phyloP scores from a whole-genome alignment of 352 stramenopile species.

The Thalassiosira mediterranea region DNA sequence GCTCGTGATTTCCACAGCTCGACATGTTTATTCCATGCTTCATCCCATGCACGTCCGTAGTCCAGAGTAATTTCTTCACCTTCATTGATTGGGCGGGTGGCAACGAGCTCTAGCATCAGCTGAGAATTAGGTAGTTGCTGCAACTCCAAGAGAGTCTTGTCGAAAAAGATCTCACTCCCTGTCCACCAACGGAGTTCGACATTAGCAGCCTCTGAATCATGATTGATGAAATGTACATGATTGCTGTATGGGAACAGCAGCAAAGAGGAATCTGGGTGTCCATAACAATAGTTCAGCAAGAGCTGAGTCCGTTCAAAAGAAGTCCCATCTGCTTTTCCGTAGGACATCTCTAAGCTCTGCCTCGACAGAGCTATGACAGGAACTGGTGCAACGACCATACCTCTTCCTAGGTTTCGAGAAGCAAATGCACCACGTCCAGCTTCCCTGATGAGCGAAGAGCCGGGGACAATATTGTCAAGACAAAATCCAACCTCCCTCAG shows the following conservation, averaged over 20 bases:
- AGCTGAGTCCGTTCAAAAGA: slow-evolving; percentile 46
- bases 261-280: slow-evolving; percentile 60
- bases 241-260: slow-evolving; percentile 65
- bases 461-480: slow-evolving; percentile 66
- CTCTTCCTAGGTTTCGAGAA: slow-evolving; percentile 54
- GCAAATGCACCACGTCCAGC: slow-evolving; percentile 75
- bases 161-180: slow-evolving; percentile 53
- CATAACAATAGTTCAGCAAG: slow-evolving; percentile 71
- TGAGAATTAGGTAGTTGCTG: slow-evolving; percentile 50
- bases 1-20: slow-evolving; percentile 51
- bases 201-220: slow-evolving; percentile 58
- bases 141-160: slow-evolving; percentile 54
- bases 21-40: slow-evolving; percentile 70
- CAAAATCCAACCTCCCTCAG: slow-evolving; percentile 71
- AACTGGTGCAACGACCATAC: slow-evolving; percentile 63
- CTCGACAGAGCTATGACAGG: slow-evolving; percentile 68
- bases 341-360: slow-evolving; percentile 38
- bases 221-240: slow-evolving; percentile 70
- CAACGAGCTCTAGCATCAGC: slow-evolving; percentile 65
- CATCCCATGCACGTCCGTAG: slow-evolving; percentile 77
- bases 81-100: slow-evolving; percentile 50
- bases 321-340: slow-evolving; percentile 32
- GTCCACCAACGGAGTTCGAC: slow-evolving; percentile 51
- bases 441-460: slow-evolving; percentile 55
- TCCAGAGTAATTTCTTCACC: slow-evolving; percentile 75